Conservation (phyloP, 2,329 filamentous ascomycete species). For the Cryphonectria japonica region DNA sequence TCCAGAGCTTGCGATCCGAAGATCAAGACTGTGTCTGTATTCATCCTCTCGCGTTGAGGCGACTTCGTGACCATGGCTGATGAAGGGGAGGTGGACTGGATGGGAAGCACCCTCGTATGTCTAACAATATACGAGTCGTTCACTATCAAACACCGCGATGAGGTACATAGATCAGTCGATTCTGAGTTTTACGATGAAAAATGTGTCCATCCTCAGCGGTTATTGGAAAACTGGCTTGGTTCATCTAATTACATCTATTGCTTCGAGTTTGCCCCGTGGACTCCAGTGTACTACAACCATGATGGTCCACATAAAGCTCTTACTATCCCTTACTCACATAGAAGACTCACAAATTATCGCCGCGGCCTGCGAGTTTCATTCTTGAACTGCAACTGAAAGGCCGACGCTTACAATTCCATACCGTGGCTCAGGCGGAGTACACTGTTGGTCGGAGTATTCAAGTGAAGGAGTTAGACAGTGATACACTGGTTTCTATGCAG, state of each 20-base stretch:
- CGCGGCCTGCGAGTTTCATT: not conserved
- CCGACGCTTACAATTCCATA: not conserved
- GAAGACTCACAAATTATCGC: not conserved
- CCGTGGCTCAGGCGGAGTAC: not conserved
- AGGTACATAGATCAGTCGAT: not conserved
- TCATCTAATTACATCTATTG: not conserved
- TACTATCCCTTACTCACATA: not conserved
- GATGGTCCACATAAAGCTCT: not conserved
- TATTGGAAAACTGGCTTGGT: not conserved
- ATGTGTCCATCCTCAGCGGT: not conserved
- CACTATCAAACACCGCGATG: not conserved
- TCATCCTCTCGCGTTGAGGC: constrained; percentile 7
- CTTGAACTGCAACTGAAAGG: not conserved
- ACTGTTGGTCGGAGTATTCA: not conserved
- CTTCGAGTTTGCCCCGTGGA: not conserved
- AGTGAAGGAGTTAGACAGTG: not conserved
- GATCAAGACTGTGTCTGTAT: constrained; percentile 1
- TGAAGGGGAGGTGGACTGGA: not conserved
- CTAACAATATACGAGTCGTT: not conserved
- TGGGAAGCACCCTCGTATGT: not conserved
- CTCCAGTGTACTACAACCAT: not conserved
- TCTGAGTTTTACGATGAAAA: not conserved
- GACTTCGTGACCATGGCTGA: not conserved
- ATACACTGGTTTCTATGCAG: not conserved
- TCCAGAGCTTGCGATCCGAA: constrained; percentile 1